Conservation (phyloP, 345 rosid species). For the Passiflora organensis region DNA sequence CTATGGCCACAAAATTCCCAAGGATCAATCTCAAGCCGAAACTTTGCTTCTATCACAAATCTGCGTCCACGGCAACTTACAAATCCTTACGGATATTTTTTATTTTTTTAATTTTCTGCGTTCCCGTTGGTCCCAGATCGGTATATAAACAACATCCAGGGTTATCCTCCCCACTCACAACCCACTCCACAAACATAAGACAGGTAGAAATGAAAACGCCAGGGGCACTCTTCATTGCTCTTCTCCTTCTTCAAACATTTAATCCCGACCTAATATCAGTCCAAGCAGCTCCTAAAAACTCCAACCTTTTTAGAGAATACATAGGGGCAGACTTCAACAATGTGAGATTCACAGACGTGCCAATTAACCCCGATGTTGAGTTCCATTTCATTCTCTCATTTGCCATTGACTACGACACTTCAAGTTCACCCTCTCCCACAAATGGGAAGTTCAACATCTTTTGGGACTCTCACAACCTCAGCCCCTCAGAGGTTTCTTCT, state of each 20-base stretch:
- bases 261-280: not conserved
- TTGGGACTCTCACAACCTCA: constrained; percentile 9
- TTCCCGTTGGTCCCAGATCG: too few species aligned
- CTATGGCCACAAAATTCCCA: too few species aligned
- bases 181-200: too few species aligned
- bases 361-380: not conserved
- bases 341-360: constrained; percentile 7
- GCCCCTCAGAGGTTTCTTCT: constrained; percentile 9
- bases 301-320: constrained; percentile 4
- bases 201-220: too few species aligned
- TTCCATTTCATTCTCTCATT: constrained; percentile 10
- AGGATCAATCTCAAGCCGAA: too few species aligned
- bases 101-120: too few species aligned
- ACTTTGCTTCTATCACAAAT: too few species aligned
- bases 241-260: not conserved
- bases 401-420: constrained; percentile 12
- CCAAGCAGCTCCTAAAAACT: not conserved
- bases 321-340: constrained; percentile 3
- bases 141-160: too few species aligned
- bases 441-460: constrained; percentile 12
- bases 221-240: not conserved
- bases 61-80: too few species aligned
- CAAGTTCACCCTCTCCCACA: constrained; percentile 6
- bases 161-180: too few species aligned
- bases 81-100: too few species aligned